Evolutionary conservation across 2,329 filamentous ascomycete genomes (phyloP).

Genomic region (Neonectria sp.): DNA sequence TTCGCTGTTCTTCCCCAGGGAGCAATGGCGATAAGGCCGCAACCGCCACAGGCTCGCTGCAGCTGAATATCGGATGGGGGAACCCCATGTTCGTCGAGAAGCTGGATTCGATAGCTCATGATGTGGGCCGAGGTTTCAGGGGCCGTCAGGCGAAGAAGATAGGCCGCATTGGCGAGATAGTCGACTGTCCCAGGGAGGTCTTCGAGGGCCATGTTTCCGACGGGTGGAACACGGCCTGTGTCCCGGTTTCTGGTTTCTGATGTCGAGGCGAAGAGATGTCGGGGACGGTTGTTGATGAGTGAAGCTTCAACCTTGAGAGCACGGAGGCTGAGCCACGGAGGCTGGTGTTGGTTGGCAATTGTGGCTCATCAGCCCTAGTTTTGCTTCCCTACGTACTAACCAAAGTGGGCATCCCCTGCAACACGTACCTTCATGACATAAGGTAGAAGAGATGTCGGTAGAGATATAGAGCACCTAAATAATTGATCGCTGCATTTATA

Average conservation of each 20-base stretch:
- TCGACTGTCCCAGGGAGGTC: conserved; percentile 51
- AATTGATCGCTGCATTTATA: conserved; percentile 15
- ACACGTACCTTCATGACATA: not conserved
- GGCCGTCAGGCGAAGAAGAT: conserved; percentile 67
- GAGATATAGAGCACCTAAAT: conserved; percentile 12
- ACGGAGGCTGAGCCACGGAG: conserved; percentile 20
- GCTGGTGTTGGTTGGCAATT: not conserved
- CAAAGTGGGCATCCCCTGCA: no score
- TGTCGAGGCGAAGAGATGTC: conserved; percentile 8
- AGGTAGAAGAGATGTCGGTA: conserved; percentile 2
- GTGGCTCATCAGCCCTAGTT: conserved; percentile 18
- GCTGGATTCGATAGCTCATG: conserved; percentile 66
- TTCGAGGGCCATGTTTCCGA: conserved; percentile 39
- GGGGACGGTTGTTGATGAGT: not conserved
- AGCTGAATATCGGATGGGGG: conserved; percentile 63
- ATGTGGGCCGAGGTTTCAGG: conserved; percentile 73
- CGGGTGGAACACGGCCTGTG: not conserved
- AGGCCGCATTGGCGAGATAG: conserved; percentile 72
- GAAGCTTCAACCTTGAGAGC: conserved; percentile 30
- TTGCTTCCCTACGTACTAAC: not conserved
- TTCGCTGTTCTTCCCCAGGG: conserved; percentile 62
- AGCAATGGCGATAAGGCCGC: conserved; percentile 72
- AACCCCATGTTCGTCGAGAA: conserved; percentile 65
- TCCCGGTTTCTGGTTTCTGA: not conserved
- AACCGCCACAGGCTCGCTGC: conserved; percentile 71